Evolutionary conservation across 2,329 filamentous ascomycete genomes (phyloP).

Genomic region (Fusarium avenaceum): DNA sequence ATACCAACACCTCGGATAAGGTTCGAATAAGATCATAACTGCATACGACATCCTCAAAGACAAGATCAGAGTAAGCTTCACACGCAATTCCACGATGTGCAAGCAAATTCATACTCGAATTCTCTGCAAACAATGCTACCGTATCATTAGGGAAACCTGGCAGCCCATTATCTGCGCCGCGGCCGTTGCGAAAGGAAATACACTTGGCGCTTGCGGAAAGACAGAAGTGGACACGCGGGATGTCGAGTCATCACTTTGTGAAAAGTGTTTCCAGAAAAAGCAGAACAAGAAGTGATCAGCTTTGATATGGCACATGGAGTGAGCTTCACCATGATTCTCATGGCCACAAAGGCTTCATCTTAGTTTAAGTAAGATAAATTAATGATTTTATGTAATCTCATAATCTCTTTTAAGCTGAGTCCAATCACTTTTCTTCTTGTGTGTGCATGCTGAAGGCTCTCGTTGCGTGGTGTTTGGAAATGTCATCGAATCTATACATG

Average conservation of each 20-base stretch:
- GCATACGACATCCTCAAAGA: background rate
- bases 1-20: background rate
- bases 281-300: background rate
- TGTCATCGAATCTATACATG: too few species aligned
- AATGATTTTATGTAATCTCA: too few species aligned
- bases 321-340: too few species aligned
- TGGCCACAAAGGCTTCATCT: background rate
- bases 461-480: too few species aligned
- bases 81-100: background rate
- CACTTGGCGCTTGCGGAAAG: background rate
- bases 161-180: background rate
- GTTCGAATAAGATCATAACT: background rate
- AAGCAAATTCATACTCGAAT: background rate
- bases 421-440: too few species aligned
- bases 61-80: background rate
- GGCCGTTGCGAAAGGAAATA: background rate
- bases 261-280: conserved; percentile 3
- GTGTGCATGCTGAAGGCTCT: too few species aligned
- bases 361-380: background rate
- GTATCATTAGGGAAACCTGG: background rate
- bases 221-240: background rate
- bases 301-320: too few species aligned
- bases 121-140: conserved; percentile 6
- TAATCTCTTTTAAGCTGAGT: too few species aligned
- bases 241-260: background rate